phyloP scores from a whole-genome alignment of 2,329 filamentous ascomycete species.

The Paramyrothecium sp. region DNA sequence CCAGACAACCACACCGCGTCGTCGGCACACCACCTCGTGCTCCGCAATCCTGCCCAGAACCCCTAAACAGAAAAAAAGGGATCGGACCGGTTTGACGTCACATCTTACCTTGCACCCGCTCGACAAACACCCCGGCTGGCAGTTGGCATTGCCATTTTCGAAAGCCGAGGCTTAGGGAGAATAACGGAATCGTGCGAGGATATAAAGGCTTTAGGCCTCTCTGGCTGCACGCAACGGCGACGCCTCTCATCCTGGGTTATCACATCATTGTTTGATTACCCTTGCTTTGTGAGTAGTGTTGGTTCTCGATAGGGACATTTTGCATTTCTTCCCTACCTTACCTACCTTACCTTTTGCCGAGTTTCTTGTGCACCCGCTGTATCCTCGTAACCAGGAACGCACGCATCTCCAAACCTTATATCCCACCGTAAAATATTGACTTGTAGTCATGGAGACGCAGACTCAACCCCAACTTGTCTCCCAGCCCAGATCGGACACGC shows the following conservation, averaged over 20 bases:
- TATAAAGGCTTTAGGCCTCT: background rate
- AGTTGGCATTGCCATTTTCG: background rate
- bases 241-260: background rate
- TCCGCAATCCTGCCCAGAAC: background rate
- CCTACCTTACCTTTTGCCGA: no score
- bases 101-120: background rate
- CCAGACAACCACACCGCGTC: background rate
- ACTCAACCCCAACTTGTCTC: conserved; percentile 16
- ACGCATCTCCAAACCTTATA: background rate
- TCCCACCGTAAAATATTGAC: background rate
- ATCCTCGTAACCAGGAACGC: background rate
- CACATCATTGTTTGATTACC: no score
- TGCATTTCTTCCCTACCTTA: no score
- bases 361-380: no score
- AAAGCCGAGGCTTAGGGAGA: no score
- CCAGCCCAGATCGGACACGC: conserved; percentile 15
- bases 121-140: background rate
- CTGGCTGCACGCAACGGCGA: background rate
- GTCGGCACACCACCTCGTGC: background rate
- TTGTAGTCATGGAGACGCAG: conserved; percentile 20
- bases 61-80: background rate
- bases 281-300: no score
- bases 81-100: background rate
- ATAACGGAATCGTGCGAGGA: background rate
- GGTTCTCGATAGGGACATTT: no score